Base-by-base conservation (phyloP, 495 filamentous ascomycete genomes). In the Penicilliopsis zonata region DNA sequence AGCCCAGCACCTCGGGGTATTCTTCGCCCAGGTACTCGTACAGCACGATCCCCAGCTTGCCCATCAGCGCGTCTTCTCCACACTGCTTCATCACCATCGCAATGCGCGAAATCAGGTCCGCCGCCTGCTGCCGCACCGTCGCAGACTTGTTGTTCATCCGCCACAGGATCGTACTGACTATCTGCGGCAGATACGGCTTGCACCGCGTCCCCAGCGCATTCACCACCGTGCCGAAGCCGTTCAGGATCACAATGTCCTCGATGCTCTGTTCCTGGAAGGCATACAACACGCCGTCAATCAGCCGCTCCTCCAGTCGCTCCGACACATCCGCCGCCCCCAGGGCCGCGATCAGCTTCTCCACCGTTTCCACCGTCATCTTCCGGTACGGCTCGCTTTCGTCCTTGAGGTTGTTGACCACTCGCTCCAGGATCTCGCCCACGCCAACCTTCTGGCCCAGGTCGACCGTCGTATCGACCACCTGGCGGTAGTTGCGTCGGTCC, bases 1-100 rank as follows among this genome's bases (percentile, higher is more conserved):
- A 95, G 30, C 92, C 92, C 4, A 99, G 72, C 16, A 96, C 92
- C 54, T 99, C 92, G 4, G 92, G 92, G 47, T 99, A 99, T 53
- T 99, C 92, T 62, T 99, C 92, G 59, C 92, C 92, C 13, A 99
- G 72, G 51, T 95, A 96, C 60, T 99, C 92, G 56, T 96, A 99
- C 12, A 99, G 74, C n/a, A 95, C 86, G 26, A 87, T 70, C 49
- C 87, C 84, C 26, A 99, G 76, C 57, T 96, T 96, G 49, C 82
- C 84, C 86, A 96, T 90, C 23, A 94, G 64, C 2, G 76, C 82
- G 53, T 99, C 90, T 53, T 96, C 90, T 28, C 83, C 87, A 46
- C 92, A 96, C 55, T 94, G 85, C 67, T 90, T 92, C 92, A 99
- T 95, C 26, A 94, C 88, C 69, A 93, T 82, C 5, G 92, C 86